Evolutionary conservation across 305 asterid species (phyloP).

Genomic region (Rubia balearica): DNA sequence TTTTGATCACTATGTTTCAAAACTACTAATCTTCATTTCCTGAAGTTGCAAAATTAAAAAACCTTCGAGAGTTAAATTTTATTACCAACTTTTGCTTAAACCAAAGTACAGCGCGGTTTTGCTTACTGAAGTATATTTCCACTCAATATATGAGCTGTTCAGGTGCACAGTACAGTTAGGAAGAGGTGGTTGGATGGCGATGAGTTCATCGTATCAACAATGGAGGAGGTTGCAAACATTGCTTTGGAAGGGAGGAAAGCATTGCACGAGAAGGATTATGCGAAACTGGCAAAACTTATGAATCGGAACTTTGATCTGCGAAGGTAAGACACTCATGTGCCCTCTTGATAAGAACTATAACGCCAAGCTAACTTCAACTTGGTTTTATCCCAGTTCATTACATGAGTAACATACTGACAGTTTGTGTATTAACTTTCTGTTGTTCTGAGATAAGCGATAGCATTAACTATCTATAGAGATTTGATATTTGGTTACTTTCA

Average conservation of each 20-base stretch:
- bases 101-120: not conserved
- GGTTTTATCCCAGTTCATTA: not conserved
- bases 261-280: conserved; percentile 54
- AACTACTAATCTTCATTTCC: not conserved
- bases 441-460: not conserved
- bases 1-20: not conserved
- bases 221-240: conserved; percentile 75
- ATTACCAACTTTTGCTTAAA: not conserved
- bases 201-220: conserved; percentile 61
- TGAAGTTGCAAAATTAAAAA: not conserved
- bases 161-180: conserved; percentile 71
- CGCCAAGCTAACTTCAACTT: not conserved
- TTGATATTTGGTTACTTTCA: not conserved
- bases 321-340: conserved; percentile 14
- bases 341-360: not conserved
- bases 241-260: conserved; percentile 63
- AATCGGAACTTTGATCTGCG: conserved; percentile 12
- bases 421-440: not conserved
- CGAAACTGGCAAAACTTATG: conserved; percentile 11
- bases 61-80: not conserved
- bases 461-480: not conserved
- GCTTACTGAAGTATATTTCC: not conserved
- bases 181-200: conserved; percentile 86
- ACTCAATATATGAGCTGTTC: not conserved
- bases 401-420: not conserved